Evolutionary conservation across 2,329 filamentous ascomycete genomes (phyloP).

Genomic region (Fusarium tricinctum): DNA sequence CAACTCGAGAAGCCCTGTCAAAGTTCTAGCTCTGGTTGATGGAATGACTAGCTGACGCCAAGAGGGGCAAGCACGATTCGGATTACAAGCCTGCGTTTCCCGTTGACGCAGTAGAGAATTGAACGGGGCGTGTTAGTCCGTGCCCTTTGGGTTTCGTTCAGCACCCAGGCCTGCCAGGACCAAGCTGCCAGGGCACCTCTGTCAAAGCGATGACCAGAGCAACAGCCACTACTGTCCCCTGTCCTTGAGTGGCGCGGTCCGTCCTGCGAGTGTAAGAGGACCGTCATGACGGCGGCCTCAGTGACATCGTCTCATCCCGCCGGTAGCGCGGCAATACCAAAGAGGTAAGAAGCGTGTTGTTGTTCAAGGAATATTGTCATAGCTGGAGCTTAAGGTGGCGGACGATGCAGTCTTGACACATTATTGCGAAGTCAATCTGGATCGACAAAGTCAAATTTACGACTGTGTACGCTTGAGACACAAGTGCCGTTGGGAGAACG

Average conservation of each 20-base stretch:
- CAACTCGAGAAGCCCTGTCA: slow-evolving; percentile 47
- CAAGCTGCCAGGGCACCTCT: slow-evolving; percentile 1
- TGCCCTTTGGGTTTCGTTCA: slow-evolving; percentile 10
- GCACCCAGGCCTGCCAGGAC: slow-evolving; percentile 3
- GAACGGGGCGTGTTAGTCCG: slow-evolving; percentile 19
- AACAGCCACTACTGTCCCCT: slow-evolving; percentile 26
- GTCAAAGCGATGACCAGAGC: background rate
- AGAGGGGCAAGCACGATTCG: slow-evolving; percentile 17
- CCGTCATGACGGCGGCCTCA: slow-evolving; percentile 33
- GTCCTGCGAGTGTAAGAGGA: slow-evolving; percentile 14
- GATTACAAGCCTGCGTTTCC: slow-evolving; percentile 7
- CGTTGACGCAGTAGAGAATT: slow-evolving; percentile 1
- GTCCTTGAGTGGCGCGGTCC: slow-evolving; percentile 27
- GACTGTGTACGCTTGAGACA: slow-evolving; percentile 6
- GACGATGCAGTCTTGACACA: slow-evolving; percentile 48
- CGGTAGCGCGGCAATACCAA: slow-evolving; percentile 42
- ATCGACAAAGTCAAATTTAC: slow-evolving; percentile 13
- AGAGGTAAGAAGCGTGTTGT: slow-evolving; percentile 27
- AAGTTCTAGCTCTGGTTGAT: slow-evolving; percentile 45
- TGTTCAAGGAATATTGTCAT: slow-evolving; percentile 19
- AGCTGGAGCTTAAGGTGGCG: slow-evolving; percentile 5
- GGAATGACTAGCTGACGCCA: slow-evolving; percentile 19
- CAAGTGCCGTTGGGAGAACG: slow-evolving; percentile 6
- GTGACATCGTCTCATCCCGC: slow-evolving; percentile 31
- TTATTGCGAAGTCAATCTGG: slow-evolving; percentile 22